Evolutionary conservation across 176 grass and related monocot species (phyloP), one percentile per base, ranked within the genome.

Genomic region (Avena sativa): DNA sequence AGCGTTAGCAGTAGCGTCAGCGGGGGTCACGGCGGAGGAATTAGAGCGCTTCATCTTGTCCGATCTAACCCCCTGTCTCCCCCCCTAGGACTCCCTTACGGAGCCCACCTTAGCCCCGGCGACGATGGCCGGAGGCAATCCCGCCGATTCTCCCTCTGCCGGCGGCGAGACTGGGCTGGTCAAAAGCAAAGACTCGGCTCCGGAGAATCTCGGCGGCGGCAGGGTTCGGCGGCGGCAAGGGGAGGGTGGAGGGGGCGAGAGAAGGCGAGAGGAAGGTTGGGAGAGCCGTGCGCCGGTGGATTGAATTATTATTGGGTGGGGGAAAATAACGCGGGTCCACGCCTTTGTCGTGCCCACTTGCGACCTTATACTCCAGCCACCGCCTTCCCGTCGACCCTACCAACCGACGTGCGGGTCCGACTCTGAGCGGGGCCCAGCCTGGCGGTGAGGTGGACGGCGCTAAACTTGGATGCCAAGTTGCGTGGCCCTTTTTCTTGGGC

Each of bases 1-100:
- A 89, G 71, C 34, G 83, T 72, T 82, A 88, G 63, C 2, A 3
- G 62, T 1, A 32, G n/a, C 26, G 78, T 85, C 26, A 91, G 62
- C 13, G 63, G 61, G 43, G 10, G 48, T 12, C 6, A 53, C 72
- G 79, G 79, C 20, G 63, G 64, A 86, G 62, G 64, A 85, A 48
- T 32, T 73, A 13, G 67, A 20, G 59, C 51, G 74, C 72, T 92
- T 92, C 90, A 92, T 92, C 90, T 78, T 57, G 81, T 7, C 65
- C 10, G 47, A 78, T 82, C 78, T 66, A 71, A 79, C 53, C 86
- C 86, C 71, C 68, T 73, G 8, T 13, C 1, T 26, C 47, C 79
- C 60, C 79, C 79, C 83, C 65, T 82, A 88, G 6, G 72, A 76
- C 47, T 81, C 78, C 78, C 72, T 64, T 55, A 25, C 55, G 32